phyloP scores from a whole-genome alignment of 106 monocot genomes.

The Allium cepa region DNA sequence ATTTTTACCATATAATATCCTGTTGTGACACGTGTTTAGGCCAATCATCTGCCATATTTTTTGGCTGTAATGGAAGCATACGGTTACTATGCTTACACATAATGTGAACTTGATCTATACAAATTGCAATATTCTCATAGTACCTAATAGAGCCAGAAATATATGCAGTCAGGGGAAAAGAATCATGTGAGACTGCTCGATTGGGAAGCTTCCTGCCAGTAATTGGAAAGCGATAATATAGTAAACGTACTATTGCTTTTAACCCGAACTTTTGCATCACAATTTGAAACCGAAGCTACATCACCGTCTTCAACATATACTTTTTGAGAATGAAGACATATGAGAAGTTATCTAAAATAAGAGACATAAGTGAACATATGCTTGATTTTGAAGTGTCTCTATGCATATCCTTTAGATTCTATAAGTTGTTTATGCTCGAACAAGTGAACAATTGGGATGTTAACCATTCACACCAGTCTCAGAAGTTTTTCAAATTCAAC shows the following conservation, averaged over 20 bases:
- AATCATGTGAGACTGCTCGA: conserved; percentile 78
- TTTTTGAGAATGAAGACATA: conserved; percentile 56
- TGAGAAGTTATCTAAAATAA: conserved; percentile 76
- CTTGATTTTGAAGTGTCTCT: too few species aligned
- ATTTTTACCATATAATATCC: too few species aligned
- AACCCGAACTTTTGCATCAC: conserved; percentile 87
- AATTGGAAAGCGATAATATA: conserved; percentile 34
- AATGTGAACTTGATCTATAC: background rate
- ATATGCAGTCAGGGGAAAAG: conserved; percentile 81
- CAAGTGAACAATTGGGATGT: too few species aligned
- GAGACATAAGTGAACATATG: background rate
- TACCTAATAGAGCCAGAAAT: conserved; percentile 82
- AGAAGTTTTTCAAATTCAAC: conserved; percentile 74
- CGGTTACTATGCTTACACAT: too few species aligned
- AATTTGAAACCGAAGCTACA: conserved; percentile 52
- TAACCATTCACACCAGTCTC: conserved; percentile 48
- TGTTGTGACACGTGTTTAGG: conserved; percentile 22
- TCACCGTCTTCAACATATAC: conserved; percentile 94
- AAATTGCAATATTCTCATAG: background rate
- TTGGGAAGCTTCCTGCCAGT: conserved; percentile 51
- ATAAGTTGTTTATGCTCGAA: too few species aligned
- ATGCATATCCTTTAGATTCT: too few species aligned
- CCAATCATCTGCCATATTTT: conserved; percentile 43
- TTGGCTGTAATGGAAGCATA: conserved; percentile 21
- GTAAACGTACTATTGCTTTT: conserved; percentile 84